These are phyloP conservation scores for Auxenochlorella pyrenoidosa DNA, from an alignment of 139 green algal genomes.

Conservation along the genomic window DNA sequence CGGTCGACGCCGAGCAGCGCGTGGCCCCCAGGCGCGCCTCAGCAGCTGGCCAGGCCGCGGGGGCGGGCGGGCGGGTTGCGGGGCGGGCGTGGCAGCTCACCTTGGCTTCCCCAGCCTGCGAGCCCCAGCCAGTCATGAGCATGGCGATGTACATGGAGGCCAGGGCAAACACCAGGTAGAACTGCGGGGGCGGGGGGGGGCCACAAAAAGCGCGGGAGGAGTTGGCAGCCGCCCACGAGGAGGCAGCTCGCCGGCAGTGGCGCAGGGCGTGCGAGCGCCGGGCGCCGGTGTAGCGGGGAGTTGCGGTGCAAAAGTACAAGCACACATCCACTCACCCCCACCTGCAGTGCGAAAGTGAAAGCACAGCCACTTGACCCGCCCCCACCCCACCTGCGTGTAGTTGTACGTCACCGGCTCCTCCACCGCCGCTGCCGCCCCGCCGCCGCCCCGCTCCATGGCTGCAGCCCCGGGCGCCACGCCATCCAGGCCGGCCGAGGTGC, in stretches of 20 bases:
- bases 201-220: background rate
- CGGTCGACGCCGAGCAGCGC: no score
- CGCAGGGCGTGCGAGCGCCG: no score
- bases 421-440: constrained; percentile 42
- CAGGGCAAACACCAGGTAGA: constrained; percentile 97
- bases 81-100: background rate
- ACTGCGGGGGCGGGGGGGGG: constrained; percentile 82
- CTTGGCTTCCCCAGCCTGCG: constrained; percentile 54
- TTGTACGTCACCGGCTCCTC: constrained; percentile 82
- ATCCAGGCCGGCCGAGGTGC: constrained; percentile 80
- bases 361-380: no score
- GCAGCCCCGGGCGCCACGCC: constrained; percentile 43
- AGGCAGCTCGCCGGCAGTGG: no score
- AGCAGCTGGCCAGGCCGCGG: background rate
- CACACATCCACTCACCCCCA: no score
- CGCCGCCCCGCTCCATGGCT: background rate
- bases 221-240: background rate
- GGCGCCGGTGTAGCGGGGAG: no score
- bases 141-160: constrained; percentile 96
- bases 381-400: constrained; percentile 61
- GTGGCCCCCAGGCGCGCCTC: no score
- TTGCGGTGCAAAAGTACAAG: no score
- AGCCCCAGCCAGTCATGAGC: constrained; percentile 98
- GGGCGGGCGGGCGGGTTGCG: background rate
- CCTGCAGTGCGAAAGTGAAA: no score